Evolutionary conservation across 139 green algal genomes (phyloP).

Genomic region (Picocystis salinarum): DNA sequence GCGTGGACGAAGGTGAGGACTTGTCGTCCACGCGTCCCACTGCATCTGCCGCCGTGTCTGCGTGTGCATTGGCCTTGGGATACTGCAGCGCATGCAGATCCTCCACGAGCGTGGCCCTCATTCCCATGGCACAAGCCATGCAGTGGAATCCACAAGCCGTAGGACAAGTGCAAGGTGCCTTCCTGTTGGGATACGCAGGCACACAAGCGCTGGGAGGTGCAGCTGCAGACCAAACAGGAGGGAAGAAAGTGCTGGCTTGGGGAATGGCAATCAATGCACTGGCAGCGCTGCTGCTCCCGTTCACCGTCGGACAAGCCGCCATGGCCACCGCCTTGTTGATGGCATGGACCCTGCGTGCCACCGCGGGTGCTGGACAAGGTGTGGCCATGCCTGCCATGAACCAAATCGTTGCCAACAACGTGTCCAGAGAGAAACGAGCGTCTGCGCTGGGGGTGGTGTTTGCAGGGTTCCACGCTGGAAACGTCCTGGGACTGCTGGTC

Average conservation of each 20-base stretch:
- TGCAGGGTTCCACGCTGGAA: conserved; percentile 2
- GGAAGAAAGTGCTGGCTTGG: conserved; percentile 2
- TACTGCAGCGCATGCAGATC: too few species aligned
- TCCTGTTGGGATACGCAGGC: conserved; percentile 1
- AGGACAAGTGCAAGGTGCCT: not conserved
- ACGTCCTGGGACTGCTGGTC: not conserved
- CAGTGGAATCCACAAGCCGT: too few species aligned
- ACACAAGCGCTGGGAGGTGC: not conserved
- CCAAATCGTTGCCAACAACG: not conserved
- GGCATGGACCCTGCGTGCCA: too few species aligned
- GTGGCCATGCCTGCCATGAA: conserved; percentile 3
- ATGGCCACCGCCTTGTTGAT: not conserved
- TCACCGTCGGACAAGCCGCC: too few species aligned
- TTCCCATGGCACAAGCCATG: too few species aligned
- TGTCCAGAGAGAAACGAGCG: not conserved
- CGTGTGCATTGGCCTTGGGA: too few species aligned
- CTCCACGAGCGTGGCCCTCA: too few species aligned
- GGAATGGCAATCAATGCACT: too few species aligned
- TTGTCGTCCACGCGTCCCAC: too few species aligned
- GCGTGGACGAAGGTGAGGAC: too few species aligned
- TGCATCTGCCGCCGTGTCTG: too few species aligned
- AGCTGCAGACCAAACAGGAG: not conserved
- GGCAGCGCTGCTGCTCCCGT: too few species aligned
- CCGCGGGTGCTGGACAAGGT: not conserved
- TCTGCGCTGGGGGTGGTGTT: not conserved